phyloP scores from a whole-genome alignment of 768 basidiomycete genomes.

The Leccinum imitatum region DNA sequence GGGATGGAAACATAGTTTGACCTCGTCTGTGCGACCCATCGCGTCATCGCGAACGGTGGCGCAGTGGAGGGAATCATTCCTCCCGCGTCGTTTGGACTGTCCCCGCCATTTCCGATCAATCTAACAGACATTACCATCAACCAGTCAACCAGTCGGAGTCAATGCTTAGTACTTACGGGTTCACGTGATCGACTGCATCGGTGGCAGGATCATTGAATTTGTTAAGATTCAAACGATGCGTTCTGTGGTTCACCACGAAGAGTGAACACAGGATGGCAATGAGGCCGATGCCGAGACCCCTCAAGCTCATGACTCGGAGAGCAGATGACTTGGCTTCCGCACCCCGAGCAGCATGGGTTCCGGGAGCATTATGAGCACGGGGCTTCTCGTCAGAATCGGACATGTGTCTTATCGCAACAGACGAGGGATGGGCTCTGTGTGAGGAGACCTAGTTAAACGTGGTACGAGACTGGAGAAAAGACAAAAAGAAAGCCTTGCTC shows the following conservation, averaged over 20 bases:
- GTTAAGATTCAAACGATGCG: constrained; percentile 12
- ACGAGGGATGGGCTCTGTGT: too few relatives aligned
- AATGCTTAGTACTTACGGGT: constrained; percentile 37
- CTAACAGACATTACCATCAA: constrained; percentile 22
- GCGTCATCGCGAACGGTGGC: constrained; percentile 83
- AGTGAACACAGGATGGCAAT: constrained; percentile 15
- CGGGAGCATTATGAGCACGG: neutral
- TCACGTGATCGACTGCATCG: constrained; percentile 44
- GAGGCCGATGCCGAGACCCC: constrained; percentile 14
- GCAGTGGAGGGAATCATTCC: constrained; percentile 78
- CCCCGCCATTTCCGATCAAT: constrained; percentile 72
- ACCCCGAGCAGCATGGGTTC: neutral
- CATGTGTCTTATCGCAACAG: neutral
- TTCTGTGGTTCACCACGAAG: constrained; percentile 13
- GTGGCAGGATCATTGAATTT: constrained; percentile 33
- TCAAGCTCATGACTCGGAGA: neutral
- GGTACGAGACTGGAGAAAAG: too few relatives aligned
- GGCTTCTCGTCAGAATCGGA: neutral
- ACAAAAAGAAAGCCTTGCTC: too few relatives aligned
- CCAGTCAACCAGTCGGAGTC: constrained; percentile 11
- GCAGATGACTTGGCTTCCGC: neutral
- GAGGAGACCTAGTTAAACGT: too few relatives aligned
- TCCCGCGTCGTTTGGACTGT: constrained; percentile 60
- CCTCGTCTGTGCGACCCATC: constrained; percentile 82
- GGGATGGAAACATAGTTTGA: constrained; percentile 73